phyloP scores from a whole-genome alignment of 345 rosid genomes.

The Trapa bicornis region DNA sequence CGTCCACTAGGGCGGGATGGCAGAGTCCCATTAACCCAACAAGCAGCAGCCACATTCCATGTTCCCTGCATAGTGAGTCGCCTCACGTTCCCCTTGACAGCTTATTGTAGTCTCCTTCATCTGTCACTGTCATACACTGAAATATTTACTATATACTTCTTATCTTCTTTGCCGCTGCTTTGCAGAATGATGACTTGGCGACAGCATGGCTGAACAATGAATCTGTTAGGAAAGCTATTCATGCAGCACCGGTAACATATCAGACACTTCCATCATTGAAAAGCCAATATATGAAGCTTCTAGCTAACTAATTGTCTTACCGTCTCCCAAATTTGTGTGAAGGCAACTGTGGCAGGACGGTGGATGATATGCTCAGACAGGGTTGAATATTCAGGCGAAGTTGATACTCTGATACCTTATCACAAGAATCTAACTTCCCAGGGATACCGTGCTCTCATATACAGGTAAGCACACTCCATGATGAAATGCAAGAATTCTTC shows the following conservation, averaged over 20 bases:
- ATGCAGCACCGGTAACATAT: slow-evolving; percentile 20
- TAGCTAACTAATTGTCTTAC: not conserved
- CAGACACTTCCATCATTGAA: not conserved
- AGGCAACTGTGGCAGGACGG: slow-evolving; percentile 18
- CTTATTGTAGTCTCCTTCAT: not conserved
- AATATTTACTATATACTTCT: not conserved
- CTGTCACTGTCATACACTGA: not conserved
- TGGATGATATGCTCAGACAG: slow-evolving; percentile 36
- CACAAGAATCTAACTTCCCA: slow-evolving; percentile 28
- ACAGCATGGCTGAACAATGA: slow-evolving; percentile 27
- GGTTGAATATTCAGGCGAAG: slow-evolving; percentile 10
- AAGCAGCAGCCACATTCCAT: slow-evolving; percentile 1
- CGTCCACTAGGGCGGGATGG: slow-evolving; percentile 12
- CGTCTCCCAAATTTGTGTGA: not conserved
- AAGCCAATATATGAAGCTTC: not conserved
- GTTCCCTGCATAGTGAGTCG: slow-evolving; percentile 29
- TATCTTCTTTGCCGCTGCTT: not conserved
- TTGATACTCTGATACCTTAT: slow-evolving; percentile 32
- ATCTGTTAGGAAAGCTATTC: slow-evolving; percentile 29
- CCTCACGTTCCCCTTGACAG: not conserved
- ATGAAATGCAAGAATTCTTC: no score
- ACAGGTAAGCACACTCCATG: slow-evolving; percentile 25
- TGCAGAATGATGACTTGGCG: slow-evolving; percentile 31
- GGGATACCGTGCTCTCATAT: slow-evolving; percentile 50
- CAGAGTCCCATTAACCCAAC: slow-evolving; percentile 22